Conservation (phyloP, 2,329 filamentous ascomycete species). For the Tothia fuscella region DNA sequence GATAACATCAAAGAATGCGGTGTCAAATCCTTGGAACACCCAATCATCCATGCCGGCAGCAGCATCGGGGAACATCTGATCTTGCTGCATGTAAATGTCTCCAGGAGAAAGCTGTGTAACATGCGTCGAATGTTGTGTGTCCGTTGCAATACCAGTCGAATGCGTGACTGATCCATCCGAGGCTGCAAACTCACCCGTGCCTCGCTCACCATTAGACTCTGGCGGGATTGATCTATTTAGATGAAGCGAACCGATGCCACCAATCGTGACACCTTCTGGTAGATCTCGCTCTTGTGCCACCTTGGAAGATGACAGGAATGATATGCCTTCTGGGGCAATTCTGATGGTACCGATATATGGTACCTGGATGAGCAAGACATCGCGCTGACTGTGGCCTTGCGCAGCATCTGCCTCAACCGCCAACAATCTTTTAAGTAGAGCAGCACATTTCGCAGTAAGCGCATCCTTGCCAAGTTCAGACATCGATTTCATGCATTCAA, state of each 20-base stretch:
- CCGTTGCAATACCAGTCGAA: neutral
- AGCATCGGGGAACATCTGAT: slow-evolving; percentile 4
- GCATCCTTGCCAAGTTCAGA: slow-evolving; percentile 7
- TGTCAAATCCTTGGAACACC: slow-evolving; percentile 12
- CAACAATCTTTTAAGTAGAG: slow-evolving; percentile 6
- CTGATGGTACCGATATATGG: slow-evolving; percentile 29
- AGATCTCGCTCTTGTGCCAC: neutral
- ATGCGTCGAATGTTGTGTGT: neutral
- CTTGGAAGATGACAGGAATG: neutral
- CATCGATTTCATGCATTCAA: slow-evolving; percentile 23
- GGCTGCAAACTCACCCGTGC: neutral
- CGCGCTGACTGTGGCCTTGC: neutral
- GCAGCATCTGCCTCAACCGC: slow-evolving; percentile 10
- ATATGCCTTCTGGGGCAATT: slow-evolving; percentile 8
- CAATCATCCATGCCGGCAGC: slow-evolving; percentile 10
- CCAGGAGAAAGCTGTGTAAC: neutral
- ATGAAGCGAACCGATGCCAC: slow-evolving; percentile 8
- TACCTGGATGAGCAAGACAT: slow-evolving; percentile 24
- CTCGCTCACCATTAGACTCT: neutral
- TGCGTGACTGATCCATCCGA: neutral
- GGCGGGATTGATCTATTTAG: neutral
- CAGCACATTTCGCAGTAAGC: slow-evolving; percentile 3
- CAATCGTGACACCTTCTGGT: slow-evolving; percentile 2
- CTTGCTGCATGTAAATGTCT: neutral
- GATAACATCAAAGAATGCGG: slow-evolving; percentile 10